Conservation (phyloP, 164 flowering plant species). For the Magnolia sinica region DNA sequence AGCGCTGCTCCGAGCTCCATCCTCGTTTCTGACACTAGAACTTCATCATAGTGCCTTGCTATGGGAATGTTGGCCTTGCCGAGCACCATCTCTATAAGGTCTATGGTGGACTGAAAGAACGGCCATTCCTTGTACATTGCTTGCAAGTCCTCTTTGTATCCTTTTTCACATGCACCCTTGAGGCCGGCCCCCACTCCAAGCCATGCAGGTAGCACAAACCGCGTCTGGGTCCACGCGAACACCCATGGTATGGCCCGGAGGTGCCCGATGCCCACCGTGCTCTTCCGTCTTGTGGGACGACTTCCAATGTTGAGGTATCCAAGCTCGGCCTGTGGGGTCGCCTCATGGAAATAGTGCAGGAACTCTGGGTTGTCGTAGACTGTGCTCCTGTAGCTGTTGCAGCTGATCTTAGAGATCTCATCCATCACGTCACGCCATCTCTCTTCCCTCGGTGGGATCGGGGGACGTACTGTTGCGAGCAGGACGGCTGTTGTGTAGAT, state of each 20-base stretch:
- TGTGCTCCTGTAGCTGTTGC: constrained; percentile 61
- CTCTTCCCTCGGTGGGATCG: constrained; percentile 77
- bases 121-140: constrained; percentile 97
- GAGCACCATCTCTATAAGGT: constrained; percentile 92
- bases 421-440: constrained; percentile 94
- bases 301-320: constrained; percentile 95
- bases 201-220: constrained; percentile 96
- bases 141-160: constrained; percentile 58
- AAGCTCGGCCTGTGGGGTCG: constrained; percentile 93
- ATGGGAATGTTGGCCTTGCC: constrained; percentile 81
- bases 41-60: constrained; percentile 80
- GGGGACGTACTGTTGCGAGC: constrained; percentile 85
- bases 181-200: constrained; percentile 92
- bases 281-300: constrained; percentile 85
- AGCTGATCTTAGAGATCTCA: constrained; percentile 80
- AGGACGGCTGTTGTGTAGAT: constrained; percentile 96
- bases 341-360: constrained; percentile 84
- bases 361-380: constrained; percentile 92
- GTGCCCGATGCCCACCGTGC: constrained; percentile 77
- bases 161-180: constrained; percentile 74
- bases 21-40: constrained; percentile 68
- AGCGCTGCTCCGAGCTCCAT: constrained; percentile 60
- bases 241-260: constrained; percentile 94
- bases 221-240: constrained; percentile 96
- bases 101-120: constrained; percentile 82